Conservation (phyloP, 1,284 basidiomycete genomes). For the Trametes sp. region DNA sequence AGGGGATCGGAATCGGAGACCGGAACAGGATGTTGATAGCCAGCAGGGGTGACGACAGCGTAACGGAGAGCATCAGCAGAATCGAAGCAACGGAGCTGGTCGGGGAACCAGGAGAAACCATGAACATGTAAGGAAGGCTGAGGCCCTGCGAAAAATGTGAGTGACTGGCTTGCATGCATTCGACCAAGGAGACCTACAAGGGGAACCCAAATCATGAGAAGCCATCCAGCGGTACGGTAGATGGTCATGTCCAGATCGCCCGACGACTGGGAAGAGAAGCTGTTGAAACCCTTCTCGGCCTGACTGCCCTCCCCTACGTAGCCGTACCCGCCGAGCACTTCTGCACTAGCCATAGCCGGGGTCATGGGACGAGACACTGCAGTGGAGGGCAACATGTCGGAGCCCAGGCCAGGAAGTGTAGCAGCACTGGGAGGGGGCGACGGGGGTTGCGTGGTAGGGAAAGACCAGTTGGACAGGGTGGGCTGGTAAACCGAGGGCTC, state of each 20-base stretch:
- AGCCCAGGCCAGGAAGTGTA: slow-evolving; percentile 47
- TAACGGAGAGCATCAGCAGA: slow-evolving; percentile 66
- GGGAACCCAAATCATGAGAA: slow-evolving; percentile 70
- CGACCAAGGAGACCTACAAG: slow-evolving; percentile 48
- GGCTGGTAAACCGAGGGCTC: slow-evolving; percentile 64
- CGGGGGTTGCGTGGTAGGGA: slow-evolving; percentile 53
- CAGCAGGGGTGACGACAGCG: slow-evolving; percentile 69
- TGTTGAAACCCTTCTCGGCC: slow-evolving; percentile 58
- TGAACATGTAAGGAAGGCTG: slow-evolving; percentile 65
- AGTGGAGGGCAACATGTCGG: slow-evolving; percentile 48
- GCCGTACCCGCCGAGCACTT: slow-evolving; percentile 71
- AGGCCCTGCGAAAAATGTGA: slow-evolving; percentile 50
- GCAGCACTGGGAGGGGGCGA: slow-evolving; percentile 36
- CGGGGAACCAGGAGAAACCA: slow-evolving; percentile 47
- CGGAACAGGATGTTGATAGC: slow-evolving; percentile 64
- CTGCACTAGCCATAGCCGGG: slow-evolving; percentile 61
- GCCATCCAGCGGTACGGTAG: slow-evolving; percentile 63
- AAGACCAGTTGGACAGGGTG: slow-evolving; percentile 71
- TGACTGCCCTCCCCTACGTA: slow-evolving; percentile 53
- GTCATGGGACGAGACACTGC: slow-evolving; percentile 54
- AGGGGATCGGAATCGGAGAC: slow-evolving; percentile 69
- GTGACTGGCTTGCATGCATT: neutral
- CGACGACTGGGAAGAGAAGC: slow-evolving; percentile 50
- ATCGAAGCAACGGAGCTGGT: slow-evolving; percentile 51
- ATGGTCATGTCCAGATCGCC: slow-evolving; percentile 61